Evolutionary conservation across 768 basidiomycete genomes (phyloP), one percentile per base, ranked within the genome.

Genomic region (Gelatoporia subvermispora): DNA sequence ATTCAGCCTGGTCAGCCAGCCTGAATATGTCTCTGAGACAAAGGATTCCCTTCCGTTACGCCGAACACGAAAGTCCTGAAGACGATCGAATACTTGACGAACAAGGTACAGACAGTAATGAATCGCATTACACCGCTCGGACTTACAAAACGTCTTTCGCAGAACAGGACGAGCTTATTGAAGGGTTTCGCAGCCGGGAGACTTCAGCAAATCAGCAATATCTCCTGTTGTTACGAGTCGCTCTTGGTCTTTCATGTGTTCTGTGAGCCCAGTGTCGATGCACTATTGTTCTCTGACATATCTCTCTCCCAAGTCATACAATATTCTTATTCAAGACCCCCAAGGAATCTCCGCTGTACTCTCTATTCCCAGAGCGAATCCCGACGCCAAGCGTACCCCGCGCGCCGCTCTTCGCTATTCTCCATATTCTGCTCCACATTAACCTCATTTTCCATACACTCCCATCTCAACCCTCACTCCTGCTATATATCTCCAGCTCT

Each of bases 131-230:
- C 22, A 28, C 35, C 24, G 9, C 23, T 23, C 2, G 31, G 41
- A 3, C n/a, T 31, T 21, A 35, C 15, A 28, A 4, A 18, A 21
- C 3, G 8, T n/a, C 10, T 35, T 3, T 22, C 16, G 8, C 41
- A 64, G 62, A 64, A 35, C 62, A 64, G 41, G 62, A 64, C 40
- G 57, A 59, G 37, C 42, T 64, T n/a, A 58, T 64, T 11, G 48
- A 60, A 1, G n/a, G 47, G 2, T 41, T 64, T 13, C 60, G 55
- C 20, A 39, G 50, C 15, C 35, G 54, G 41, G 57, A 54, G 22
- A 47, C 47, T 3, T 21, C 45, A 16, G 54, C 50, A 3, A 57
- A 56, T 23, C n/a, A 34, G 1, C 47, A 53, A 20, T 61, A 61
- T 43, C 21, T 28, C 1, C 4, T 50, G 4, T 48, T 54, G 1